A percentile compares a stretch with the other conserved stretches of the same genome.
Conservation (phyloP, 495 filamentous ascomycete species). For the Talaromyces stipitatus region DNA sequence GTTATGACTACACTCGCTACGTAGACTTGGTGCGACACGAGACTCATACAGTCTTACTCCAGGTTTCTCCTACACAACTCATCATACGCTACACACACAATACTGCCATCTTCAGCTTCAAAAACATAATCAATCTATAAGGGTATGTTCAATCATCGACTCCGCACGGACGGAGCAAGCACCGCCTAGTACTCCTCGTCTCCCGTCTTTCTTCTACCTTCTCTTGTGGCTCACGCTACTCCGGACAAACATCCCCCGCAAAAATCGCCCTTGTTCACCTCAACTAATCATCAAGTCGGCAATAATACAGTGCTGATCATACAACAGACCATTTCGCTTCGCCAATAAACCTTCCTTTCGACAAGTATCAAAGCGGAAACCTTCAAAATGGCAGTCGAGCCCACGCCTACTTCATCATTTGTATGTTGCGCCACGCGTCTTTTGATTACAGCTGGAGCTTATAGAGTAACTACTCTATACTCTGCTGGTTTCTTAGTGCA, state of each 20-base stretch:
- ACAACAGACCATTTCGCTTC: background rate
- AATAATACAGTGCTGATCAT: background rate
- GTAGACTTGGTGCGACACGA: background rate
- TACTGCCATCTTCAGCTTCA: no score
- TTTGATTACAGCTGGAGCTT: background rate
- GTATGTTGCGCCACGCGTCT: slow-evolving; percentile 3
- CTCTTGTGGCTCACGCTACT: background rate
- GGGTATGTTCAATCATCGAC: background rate
- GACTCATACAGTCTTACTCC: no score
- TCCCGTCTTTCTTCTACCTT: background rate
- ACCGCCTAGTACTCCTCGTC: background rate
- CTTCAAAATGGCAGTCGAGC: slow-evolving; percentile 6
- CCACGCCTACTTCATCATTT: slow-evolving; percentile 1
- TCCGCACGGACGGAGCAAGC: background rate
- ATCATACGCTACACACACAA: background rate
- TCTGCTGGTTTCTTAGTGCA: background rate
- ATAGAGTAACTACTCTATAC: background rate
- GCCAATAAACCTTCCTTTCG: background rate
- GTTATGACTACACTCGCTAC: background rate
- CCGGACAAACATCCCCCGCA: background rate
- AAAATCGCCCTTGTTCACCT: background rate
- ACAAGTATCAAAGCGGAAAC: background rate
- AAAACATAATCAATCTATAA: background rate
- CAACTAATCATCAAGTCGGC: background rate
- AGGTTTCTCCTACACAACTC: no score